Evolutionary conservation across 2,329 filamentous ascomycete species (phyloP), one percentile per base, ranked within the genome.

Genomic region (Colletotrichum truncatum): DNA sequence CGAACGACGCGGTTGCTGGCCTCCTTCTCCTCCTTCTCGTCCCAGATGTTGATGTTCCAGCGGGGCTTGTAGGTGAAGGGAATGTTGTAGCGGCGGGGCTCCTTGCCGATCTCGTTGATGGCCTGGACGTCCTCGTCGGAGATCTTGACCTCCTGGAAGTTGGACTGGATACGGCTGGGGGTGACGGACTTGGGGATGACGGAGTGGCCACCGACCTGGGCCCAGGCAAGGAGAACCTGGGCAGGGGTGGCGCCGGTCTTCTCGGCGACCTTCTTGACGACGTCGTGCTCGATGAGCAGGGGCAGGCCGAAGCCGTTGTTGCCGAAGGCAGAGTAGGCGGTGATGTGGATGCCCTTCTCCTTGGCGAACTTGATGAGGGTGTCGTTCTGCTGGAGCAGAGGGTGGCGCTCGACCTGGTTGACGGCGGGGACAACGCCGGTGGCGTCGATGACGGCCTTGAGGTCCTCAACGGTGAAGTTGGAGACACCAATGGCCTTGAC

Each of bases 111-210:
- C 73, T 84, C 79, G 75, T 89, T 84, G 46, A 93, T 84, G 12
- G 84, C 87, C 67, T 83, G 80, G 71, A 89, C 85, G 69, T 90
- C 86, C 58, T 84, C 82, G 38, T 85, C 81, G 45, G 80, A 78
- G 64, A 93, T 80, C 72, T 92, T 85, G 52, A 89, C 83, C 76
- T 91, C 85, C 79, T 89, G 81, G 74, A 90, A 93, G 83, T 94
- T 93, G 72, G 82, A 84, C 72, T 86, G 81, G 70, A 94, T 93
- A 63, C 91, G 86, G 32, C 82, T 82, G 52, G 87, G 83, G 61
- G 86, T 92, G 68, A 93, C 90, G 18, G 86, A 90, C 84, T 93
- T 93, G 73, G 91, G 91, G 71, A 93, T 93, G 70, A 93, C 91
- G 70, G 83, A 87, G 78, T 89, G 89, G 58, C 88, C 89, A 70